A percentile compares a stretch with the other conserved stretches of the same genome.
Conservation (phyloP, 2,329 filamentous ascomycete species). For the Dissoconium aciculare region DNA sequence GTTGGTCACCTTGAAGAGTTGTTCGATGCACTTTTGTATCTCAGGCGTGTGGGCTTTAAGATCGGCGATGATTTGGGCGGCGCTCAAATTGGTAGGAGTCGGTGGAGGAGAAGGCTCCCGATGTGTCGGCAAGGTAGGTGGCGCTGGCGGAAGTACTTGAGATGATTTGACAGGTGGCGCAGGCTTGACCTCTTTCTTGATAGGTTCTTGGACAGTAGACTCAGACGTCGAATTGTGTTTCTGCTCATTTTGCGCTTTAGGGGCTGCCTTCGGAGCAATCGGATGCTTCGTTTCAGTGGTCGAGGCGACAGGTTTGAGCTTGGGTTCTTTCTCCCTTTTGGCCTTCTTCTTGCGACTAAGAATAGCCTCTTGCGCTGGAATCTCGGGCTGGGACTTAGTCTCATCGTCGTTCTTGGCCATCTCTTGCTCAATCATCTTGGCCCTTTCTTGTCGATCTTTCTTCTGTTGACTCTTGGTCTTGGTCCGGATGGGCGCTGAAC, state of each 20-base stretch:
- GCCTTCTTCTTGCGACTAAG: slow-evolving; percentile 72
- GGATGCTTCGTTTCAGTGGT: slow-evolving; percentile 7
- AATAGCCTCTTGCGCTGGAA: slow-evolving; percentile 51
- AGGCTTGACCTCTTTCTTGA: slow-evolving; percentile 7
- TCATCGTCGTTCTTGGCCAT: slow-evolving; percentile 39
- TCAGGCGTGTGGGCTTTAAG: slow-evolving; percentile 19
- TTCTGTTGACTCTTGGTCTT: slow-evolving; percentile 68
- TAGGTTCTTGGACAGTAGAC: slow-evolving; percentile 1
- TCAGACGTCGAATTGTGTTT: not conserved
- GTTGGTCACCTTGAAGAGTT: slow-evolving; percentile 20
- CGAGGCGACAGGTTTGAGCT: slow-evolving; percentile 11
- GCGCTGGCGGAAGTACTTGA: slow-evolving; percentile 8
- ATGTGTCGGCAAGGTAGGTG: slow-evolving; percentile 14
- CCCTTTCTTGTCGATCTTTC: slow-evolving; percentile 41
- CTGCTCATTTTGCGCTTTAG: not conserved
- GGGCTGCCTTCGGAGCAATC: slow-evolving; percentile 3
- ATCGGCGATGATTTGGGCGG: slow-evolving; percentile 21
- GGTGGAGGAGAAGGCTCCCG: slow-evolving; percentile 21
- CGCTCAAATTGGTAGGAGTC: slow-evolving; percentile 20
- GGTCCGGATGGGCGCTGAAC: slow-evolving; percentile 50
- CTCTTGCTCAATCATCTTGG: slow-evolving; percentile 31
- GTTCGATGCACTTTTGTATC: slow-evolving; percentile 22
- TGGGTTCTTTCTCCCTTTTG: slow-evolving; percentile 43
- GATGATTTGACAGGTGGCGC: slow-evolving; percentile 11
- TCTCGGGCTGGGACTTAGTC: slow-evolving; percentile 28